Percentiles rank a stretch among this genome's conserved stretches.
These are phyloP conservation scores for Leishmania major DNA, from an alignment of 208 protist species.

Conservation along the genomic window DNA sequence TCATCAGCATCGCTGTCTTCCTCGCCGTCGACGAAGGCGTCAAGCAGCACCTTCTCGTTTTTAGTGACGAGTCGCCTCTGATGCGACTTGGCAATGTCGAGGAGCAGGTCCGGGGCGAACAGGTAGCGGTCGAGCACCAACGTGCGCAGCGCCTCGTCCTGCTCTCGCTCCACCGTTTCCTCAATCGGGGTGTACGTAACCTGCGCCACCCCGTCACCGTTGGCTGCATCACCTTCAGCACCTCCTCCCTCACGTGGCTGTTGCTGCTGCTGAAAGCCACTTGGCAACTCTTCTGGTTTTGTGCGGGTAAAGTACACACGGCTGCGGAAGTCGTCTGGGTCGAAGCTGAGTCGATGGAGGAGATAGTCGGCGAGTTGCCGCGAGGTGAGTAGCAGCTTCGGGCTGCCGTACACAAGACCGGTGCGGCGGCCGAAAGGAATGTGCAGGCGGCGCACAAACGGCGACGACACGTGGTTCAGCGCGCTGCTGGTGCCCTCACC, in stretches of 20 bases:
- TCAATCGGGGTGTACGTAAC: conserved; percentile 42
- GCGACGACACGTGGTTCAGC: conserved; percentile 39
- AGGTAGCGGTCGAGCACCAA: conserved; percentile 87
- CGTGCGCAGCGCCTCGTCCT: conserved; percentile 56
- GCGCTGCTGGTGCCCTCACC: conserved; percentile 42
- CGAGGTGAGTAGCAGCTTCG: conserved; percentile 64
- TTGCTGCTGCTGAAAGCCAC: conserved; percentile 15
- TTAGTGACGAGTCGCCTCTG: conserved; percentile 73
- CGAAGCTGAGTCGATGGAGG: conserved; percentile 50
- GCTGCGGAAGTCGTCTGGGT: conserved; percentile 73
- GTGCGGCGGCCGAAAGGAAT: conserved; percentile 87
- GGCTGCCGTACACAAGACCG: conserved; percentile 74
- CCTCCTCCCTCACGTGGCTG: conserved; percentile 1
- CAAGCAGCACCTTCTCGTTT: conserved; percentile 66
- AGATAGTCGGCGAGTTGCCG: conserved; percentile 60
- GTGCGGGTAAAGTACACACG: conserved; percentile 76
- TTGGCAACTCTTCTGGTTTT: conserved; percentile 6
- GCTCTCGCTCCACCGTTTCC: conserved; percentile 57
- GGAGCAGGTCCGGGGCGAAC: conserved; percentile 78
- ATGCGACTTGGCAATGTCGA: conserved; percentile 77
- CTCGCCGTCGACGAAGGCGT: conserved; percentile 72
- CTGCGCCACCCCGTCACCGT: not conserved
- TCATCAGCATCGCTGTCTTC: conserved; percentile 25
- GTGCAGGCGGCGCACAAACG: conserved; percentile 64
- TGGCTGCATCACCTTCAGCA: not conserved